Percentiles rank a stretch among this genome's conserved stretches.
These are phyloP conservation scores for Salix dunnii DNA, from an alignment of 345 rosid genomes.

Conservation along the genomic window DNA sequence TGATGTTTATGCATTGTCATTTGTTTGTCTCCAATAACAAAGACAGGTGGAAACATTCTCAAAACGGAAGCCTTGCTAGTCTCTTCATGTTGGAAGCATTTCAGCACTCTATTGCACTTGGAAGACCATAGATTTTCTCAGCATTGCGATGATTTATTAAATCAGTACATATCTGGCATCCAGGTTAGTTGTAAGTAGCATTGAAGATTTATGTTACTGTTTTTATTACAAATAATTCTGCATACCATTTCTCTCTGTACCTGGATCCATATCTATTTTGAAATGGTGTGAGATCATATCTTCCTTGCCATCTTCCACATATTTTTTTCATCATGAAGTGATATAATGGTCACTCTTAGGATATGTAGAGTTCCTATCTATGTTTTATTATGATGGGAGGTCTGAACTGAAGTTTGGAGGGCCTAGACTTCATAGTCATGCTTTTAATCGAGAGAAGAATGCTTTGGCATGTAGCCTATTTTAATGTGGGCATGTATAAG, in stretches of 20 bases:
- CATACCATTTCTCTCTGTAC: too few relatives aligned
- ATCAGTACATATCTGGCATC: conserved; percentile 72
- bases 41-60: conserved; percentile 39
- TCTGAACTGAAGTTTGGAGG: too few relatives aligned
- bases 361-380: too few relatives aligned
- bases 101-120: conserved; percentile 57
- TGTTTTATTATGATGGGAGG: too few relatives aligned
- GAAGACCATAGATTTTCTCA: conserved; percentile 62
- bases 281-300: too few relatives aligned
- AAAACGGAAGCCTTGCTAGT: conserved; percentile 51
- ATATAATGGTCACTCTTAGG: too few relatives aligned
- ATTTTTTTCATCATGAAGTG: too few relatives aligned
- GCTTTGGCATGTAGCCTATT: too few relatives aligned
- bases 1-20: conserved; percentile 21
- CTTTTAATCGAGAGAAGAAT: too few relatives aligned
- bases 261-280: too few relatives aligned
- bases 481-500: neutral
- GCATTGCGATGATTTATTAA: conserved; percentile 58
- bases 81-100: conserved; percentile 92
- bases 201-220: neutral
- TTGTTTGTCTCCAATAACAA: conserved; percentile 19
- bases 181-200: conserved; percentile 46
- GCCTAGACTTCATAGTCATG: too few relatives aligned
- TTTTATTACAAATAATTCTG: neutral
- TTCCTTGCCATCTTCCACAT: too few relatives aligned